Conservation (phyloP, 768 basidiomycete species). For the Mycena rosella region DNA sequence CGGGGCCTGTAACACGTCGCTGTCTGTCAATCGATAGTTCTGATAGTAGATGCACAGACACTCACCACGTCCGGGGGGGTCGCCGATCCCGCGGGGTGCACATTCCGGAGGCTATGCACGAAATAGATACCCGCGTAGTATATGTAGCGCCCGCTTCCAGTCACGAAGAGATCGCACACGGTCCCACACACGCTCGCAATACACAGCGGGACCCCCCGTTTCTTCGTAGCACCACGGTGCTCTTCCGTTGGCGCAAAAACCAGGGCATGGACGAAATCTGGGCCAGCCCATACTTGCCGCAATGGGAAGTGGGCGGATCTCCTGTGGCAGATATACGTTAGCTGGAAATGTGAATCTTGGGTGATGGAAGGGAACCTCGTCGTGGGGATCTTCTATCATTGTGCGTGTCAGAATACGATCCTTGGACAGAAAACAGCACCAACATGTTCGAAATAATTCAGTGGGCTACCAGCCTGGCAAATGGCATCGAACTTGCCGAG, state of each 20-base stretch:
- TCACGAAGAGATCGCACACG: constrained; percentile 6
- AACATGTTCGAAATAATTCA: neutral
- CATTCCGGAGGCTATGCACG: neutral
- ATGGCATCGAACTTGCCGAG: neutral
- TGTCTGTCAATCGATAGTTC: too few species aligned
- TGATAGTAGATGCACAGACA: neutral
- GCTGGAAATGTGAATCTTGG: neutral
- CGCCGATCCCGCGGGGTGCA: neutral
- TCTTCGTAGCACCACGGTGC: neutral
- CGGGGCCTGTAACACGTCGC: neutral
- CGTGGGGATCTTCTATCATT: neutral
- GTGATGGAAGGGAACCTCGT: neutral
- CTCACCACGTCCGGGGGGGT: neutral
- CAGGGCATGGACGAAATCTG: neutral
- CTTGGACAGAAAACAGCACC: neutral
- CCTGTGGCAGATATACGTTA: too few species aligned
- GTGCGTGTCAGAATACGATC: neutral
- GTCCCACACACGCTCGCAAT: neutral
- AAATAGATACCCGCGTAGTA: neutral
- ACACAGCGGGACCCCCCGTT: too few species aligned
- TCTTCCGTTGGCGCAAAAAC: neutral
- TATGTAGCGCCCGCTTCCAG: neutral
- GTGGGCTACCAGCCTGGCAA: neutral
- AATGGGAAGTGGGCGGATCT: neutral
- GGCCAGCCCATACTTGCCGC: neutral